These are phyloP conservation scores for Stachybotrys elegans DNA, from an alignment of 2,329 filamentous ascomycete genomes.

Conservation along the genomic window DNA sequence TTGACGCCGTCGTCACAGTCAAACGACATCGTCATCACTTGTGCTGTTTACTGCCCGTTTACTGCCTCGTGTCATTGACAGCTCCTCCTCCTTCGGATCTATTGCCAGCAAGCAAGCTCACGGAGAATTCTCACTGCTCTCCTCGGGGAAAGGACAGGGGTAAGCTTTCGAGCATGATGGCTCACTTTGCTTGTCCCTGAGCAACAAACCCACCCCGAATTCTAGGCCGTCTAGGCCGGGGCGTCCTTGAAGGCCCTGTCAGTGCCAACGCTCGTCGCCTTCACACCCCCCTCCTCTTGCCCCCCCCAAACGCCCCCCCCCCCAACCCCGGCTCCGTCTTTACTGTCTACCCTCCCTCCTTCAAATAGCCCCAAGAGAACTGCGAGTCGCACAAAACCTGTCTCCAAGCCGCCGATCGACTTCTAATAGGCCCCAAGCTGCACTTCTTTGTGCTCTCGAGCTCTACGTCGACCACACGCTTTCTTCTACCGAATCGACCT, in stretches of 20 bases:
- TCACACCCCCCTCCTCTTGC: no score
- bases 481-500: conserved; percentile 11
- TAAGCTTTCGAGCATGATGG: conserved; percentile 27
- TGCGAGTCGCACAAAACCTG: conserved; percentile 47
- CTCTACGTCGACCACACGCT: conserved; percentile 18
- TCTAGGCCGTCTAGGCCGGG: conserved; percentile 28
- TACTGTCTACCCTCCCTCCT: conserved; percentile 32
- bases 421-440: conserved; percentile 20
- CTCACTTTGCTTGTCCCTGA: conserved; percentile 29
- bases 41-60: no score
- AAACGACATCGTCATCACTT: no score
- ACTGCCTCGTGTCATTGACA: neutral
- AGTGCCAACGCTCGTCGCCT: conserved; percentile 30
- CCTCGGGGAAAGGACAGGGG: conserved; percentile 21
- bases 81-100: conserved; percentile 9
- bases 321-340: conserved; percentile 33
- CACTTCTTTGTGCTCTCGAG: conserved; percentile 23
- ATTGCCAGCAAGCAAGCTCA: no score
- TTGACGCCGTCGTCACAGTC: no score
- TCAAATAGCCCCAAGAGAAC: conserved; percentile 16
- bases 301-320: no score
- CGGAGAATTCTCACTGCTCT: conserved; percentile 35
- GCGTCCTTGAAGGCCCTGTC: conserved; percentile 29
- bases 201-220: conserved; percentile 32
- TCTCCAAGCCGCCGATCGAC: conserved; percentile 35